A percentile compares a stretch with the other conserved stretches of the same genome.
phyloP scores from a whole-genome alignment of 176 grass and related monocot species.

The Avena eriantha region DNA sequence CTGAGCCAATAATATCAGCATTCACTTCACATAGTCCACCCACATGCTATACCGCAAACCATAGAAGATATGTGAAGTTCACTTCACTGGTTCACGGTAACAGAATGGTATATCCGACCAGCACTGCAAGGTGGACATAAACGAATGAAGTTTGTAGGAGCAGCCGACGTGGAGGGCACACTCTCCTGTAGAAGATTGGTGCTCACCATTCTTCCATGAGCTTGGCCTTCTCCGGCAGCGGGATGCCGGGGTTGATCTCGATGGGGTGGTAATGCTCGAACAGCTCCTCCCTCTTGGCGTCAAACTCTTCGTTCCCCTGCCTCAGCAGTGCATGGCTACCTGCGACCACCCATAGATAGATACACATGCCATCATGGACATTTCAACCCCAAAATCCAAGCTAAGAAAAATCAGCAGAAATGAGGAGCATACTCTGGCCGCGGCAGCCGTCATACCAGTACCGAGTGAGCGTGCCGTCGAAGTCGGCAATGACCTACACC shows the following conservation, averaged over 20 bases:
- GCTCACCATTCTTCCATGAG: constrained; percentile 94
- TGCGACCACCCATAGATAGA: constrained; percentile 30
- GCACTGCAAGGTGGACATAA: constrained; percentile 15
- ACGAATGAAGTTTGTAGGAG: background rate
- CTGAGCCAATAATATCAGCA: background rate
- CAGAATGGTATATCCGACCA: background rate
- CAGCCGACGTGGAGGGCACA: background rate
- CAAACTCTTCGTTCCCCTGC: constrained; percentile 77
- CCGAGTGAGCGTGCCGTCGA: constrained; percentile 89
- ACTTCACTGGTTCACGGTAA: background rate
- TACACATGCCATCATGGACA: constrained; percentile 1
- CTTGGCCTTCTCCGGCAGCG: constrained; percentile 81
- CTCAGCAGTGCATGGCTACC: constrained; percentile 87
- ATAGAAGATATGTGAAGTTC: background rate
- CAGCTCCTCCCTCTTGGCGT: constrained; percentile 81
- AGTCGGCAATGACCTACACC: constrained; percentile 86
- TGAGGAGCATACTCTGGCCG: constrained; percentile 73
- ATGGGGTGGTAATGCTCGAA: constrained; percentile 93
- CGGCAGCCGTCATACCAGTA: constrained; percentile 87
- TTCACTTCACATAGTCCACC: background rate
- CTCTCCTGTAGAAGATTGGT: background rate
- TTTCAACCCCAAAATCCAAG: background rate
- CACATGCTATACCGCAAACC: background rate
- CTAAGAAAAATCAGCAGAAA: background rate
- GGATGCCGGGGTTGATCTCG: constrained; percentile 79